phyloP scores from a whole-genome alignment of 2,329 filamentous ascomycete species.

The Zasmidium angulare region DNA sequence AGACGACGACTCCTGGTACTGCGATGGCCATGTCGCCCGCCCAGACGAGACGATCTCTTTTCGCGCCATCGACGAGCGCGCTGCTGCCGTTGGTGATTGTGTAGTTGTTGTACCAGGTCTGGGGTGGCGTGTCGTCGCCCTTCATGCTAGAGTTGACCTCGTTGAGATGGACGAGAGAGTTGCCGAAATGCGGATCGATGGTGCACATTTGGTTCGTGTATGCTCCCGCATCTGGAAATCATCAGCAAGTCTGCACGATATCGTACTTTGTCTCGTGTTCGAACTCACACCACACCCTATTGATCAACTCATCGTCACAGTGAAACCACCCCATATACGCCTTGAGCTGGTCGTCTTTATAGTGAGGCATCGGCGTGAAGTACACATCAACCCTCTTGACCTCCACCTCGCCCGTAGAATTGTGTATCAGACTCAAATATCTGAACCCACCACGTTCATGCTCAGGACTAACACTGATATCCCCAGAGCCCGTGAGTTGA shows the following conservation, averaged over 20 bases:
- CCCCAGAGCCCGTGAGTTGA: slow-evolving; percentile 37
- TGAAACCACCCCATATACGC: slow-evolving; percentile 44
- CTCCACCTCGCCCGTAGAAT: slow-evolving; percentile 38
- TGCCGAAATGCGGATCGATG: slow-evolving; percentile 37
- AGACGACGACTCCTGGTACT: slow-evolving; percentile 49
- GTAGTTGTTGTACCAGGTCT: slow-evolving; percentile 43
- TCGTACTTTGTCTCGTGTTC: not conserved
- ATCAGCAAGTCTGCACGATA: not conserved
- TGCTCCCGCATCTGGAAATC: slow-evolving; percentile 36
- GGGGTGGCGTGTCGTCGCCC: slow-evolving; percentile 29
- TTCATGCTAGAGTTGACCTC: slow-evolving; percentile 33
- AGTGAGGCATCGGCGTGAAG: slow-evolving; percentile 48
- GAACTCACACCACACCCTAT: slow-evolving; percentile 42
- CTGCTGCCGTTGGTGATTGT: slow-evolving; percentile 42
- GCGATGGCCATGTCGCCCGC: slow-evolving; percentile 61
- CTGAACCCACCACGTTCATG: slow-evolving; percentile 54
- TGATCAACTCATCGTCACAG: slow-evolving; percentile 44
- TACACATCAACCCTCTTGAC: slow-evolving; percentile 43
- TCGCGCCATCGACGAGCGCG: slow-evolving; percentile 54
- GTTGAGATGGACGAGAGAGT: slow-evolving; percentile 38
- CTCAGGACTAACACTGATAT: slow-evolving; percentile 45
- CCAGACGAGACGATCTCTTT: slow-evolving; percentile 61
- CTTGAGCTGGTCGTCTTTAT: slow-evolving; percentile 41
- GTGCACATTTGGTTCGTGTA: slow-evolving; percentile 36
- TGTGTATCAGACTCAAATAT: slow-evolving; percentile 50